A percentile compares a stretch with the other conserved stretches of the same genome.
Evolutionary conservation across 2,329 filamentous ascomycete species (phyloP).

Genomic region (Graphiopsis chlorocephala): DNA sequence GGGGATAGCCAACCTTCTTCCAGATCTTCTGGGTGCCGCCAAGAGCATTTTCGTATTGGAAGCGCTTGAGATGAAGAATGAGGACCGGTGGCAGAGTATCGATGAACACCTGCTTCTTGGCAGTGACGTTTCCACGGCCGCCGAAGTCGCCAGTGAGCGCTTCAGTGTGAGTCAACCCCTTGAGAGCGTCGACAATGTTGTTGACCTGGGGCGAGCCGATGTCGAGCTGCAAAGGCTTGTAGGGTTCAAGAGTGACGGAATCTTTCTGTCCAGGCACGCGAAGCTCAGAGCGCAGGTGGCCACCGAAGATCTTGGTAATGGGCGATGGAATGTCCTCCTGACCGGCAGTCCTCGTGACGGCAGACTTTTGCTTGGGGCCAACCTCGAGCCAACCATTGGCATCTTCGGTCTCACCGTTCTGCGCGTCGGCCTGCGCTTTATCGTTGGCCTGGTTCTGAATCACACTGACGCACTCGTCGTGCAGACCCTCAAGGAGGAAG

Average conservation of each 20-base stretch:
- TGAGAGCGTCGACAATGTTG: constrained; percentile 89
- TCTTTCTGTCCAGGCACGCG: constrained; percentile 81
- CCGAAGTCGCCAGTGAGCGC: constrained; percentile 82
- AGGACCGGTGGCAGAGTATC: constrained; percentile 87
- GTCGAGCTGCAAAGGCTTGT: constrained; percentile 90
- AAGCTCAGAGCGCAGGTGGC: constrained; percentile 84
- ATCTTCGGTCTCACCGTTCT: constrained; percentile 35
- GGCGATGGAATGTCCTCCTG: constrained; percentile 57
- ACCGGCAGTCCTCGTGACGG: constrained; percentile 83
- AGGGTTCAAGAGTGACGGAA: constrained; percentile 89
- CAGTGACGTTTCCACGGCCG: constrained; percentile 66
- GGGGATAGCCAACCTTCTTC: constrained; percentile 94
- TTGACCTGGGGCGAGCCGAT: constrained; percentile 83
- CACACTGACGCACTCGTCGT: constrained; percentile 83
- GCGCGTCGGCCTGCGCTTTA: constrained; percentile 24
- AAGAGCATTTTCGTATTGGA: constrained; percentile 80
- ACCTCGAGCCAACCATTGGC: constrained; percentile 85
- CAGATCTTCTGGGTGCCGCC: constrained; percentile 94
- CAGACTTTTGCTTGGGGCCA: constrained; percentile 82
- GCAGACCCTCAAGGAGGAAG: constrained; percentile 85
- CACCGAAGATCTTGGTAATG: constrained; percentile 91
- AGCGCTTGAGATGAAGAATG: constrained; percentile 93
- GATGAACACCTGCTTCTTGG: constrained; percentile 93
- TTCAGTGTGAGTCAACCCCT: constrained; percentile 78
- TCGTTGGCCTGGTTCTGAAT: constrained; percentile 50